These are phyloP conservation scores for Sporodiniella umbellata DNA, from an alignment of 371 early-diverging fungal species.

Conservation along the genomic window DNA sequence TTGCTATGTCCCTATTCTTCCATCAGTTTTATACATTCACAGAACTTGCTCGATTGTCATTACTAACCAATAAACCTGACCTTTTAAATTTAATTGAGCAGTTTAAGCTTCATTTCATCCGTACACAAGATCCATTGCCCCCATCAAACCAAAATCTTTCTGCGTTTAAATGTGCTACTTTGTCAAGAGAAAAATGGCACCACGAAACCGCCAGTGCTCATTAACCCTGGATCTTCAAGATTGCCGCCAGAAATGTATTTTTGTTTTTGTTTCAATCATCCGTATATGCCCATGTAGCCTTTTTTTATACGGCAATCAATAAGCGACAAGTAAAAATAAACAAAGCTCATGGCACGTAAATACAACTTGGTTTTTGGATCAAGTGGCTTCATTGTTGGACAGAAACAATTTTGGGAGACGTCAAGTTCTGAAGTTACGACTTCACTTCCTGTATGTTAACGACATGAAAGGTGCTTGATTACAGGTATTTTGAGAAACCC, in stretches of 20 bases:
- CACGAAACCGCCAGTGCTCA: constrained; percentile 2
- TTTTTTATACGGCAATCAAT: too few relatives aligned
- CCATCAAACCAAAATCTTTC: constrained; percentile 4
- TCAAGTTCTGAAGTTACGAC: constrained; percentile 3
- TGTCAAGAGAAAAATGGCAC: constrained; percentile 7
- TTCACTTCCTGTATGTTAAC: constrained; percentile 4
- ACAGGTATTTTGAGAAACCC: too few relatives aligned
- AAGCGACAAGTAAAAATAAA: neutral
- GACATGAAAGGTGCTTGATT: too few relatives aligned
- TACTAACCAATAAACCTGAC: constrained; percentile 5
- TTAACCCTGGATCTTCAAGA: constrained; percentile 4
- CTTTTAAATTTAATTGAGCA: constrained; percentile 8
- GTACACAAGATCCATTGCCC: constrained; percentile 3
- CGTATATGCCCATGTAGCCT: constrained; percentile 5
- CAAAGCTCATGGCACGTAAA: neutral
- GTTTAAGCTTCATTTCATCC: constrained; percentile 3
- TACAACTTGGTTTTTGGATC: neutral
- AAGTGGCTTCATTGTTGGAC: constrained; percentile 4
- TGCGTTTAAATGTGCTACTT: constrained; percentile 4
- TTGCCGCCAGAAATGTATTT: constrained; percentile 5
- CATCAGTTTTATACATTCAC: constrained; percentile 2
- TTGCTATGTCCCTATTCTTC: constrained; percentile 4
- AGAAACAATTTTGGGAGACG: constrained; percentile 5
- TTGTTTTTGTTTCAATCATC: constrained; percentile 4
- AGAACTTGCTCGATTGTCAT: constrained; percentile 1